Evolutionary conservation across 2,329 filamentous ascomycete genomes (phyloP).

Genomic region (Dryadomyces sulphureus): DNA sequence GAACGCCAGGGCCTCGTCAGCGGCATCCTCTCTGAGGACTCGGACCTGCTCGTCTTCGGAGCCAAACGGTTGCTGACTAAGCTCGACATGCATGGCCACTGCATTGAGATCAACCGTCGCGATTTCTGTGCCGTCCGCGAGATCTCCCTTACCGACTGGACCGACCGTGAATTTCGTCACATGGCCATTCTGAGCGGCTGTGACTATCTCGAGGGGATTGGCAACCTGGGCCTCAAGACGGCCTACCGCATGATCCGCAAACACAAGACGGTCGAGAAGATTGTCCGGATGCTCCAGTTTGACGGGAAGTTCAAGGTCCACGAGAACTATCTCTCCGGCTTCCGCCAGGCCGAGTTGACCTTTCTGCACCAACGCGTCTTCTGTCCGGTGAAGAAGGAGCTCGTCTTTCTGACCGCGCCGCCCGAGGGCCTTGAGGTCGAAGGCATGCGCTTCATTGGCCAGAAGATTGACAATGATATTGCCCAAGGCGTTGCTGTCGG

Average conservation of each 20-base stretch:
- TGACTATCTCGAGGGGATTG: constrained; percentile 81
- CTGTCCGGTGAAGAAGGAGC: constrained; percentile 54
- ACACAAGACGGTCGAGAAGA: constrained; percentile 71
- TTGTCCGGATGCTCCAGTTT: constrained; percentile 72
- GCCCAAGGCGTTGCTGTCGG: constrained; percentile 65
- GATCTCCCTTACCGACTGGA: constrained; percentile 81
- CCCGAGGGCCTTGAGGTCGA: constrained; percentile 47
- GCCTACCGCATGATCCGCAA: constrained; percentile 83
- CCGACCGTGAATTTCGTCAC: constrained; percentile 74
- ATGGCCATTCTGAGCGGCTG: constrained; percentile 97
- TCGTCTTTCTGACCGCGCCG: constrained; percentile 63
- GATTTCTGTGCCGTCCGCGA: constrained; percentile 85
- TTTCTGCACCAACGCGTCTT: constrained; percentile 93
- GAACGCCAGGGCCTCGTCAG: constrained; percentile 72
- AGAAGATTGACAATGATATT: constrained; percentile 50
- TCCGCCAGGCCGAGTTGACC: constrained; percentile 76
- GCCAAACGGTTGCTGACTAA: constrained; percentile 85
- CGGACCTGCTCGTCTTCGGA: constrained; percentile 88
- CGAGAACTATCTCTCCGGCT: constrained; percentile 63
- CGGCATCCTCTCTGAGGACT: constrained; percentile 91
- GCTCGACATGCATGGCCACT: constrained; percentile 84
- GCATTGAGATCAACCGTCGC: constrained; percentile 76
- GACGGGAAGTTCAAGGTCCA: constrained; percentile 77
- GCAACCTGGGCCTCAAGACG: constrained; percentile 80
- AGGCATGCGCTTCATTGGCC: constrained; percentile 71